A percentile compares a stretch with the other conserved stretches of the same genome.
These are phyloP conservation scores for Diaporthe eres DNA, from an alignment of 2,329 filamentous ascomycete genomes.

Conservation along the genomic window DNA sequence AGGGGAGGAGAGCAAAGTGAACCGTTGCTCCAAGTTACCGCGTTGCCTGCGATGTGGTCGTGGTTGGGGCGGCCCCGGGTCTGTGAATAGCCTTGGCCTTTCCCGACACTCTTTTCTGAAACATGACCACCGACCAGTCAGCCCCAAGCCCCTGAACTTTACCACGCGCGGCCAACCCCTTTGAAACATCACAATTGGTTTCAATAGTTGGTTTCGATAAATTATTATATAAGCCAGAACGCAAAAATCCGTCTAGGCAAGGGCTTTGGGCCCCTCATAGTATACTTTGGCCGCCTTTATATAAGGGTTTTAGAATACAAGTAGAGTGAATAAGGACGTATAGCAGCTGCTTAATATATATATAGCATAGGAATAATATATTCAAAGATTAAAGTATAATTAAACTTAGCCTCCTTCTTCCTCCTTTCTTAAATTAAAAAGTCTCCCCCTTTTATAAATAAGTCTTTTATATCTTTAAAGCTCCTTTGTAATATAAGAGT, in stretches of 20 bases:
- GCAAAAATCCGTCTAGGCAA: background rate
- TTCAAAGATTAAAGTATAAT: too few relatives aligned
- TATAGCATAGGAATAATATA: too few relatives aligned
- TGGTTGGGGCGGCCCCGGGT: background rate
- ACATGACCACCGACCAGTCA: background rate
- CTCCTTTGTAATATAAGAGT: too few relatives aligned
- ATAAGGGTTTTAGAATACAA: too few relatives aligned
- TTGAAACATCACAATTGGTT: background rate
- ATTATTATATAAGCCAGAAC: constrained; percentile 9
- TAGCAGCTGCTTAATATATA: too few relatives aligned
- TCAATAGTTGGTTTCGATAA: background rate
- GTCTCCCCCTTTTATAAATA: too few relatives aligned
- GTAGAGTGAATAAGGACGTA: too few relatives aligned
- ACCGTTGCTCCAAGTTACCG: background rate
- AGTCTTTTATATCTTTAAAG: too few relatives aligned
- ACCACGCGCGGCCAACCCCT: background rate
- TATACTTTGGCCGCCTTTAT: background rate
- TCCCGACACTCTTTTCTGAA: constrained; percentile 12
- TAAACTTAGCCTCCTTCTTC: too few relatives aligned
- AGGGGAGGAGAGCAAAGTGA: background rate
- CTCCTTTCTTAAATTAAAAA: too few relatives aligned
- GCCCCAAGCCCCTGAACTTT: constrained; percentile 12
- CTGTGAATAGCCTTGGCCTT: background rate
- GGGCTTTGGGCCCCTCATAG: background rate
- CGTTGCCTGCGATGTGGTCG: background rate